These are phyloP conservation scores for Zasmidium citrigriseum DNA, from an alignment of 2,329 filamentous ascomycete species.

Conservation along the genomic window DNA sequence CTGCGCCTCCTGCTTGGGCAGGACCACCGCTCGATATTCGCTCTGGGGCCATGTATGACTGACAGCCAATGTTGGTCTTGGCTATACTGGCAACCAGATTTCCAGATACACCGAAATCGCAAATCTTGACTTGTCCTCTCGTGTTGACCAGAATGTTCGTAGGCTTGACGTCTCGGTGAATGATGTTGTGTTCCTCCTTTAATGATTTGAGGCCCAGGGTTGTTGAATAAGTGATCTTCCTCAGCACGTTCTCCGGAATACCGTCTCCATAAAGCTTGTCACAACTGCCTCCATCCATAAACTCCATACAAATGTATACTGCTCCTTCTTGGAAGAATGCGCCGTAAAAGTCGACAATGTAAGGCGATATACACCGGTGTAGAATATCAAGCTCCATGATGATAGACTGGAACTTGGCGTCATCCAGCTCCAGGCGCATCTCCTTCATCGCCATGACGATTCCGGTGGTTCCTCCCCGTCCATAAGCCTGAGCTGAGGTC, in stretches of 20 bases:
- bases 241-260: conserved; percentile 82
- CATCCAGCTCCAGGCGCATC: conserved; percentile 90
- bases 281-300: conserved; percentile 97
- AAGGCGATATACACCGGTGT: conserved; percentile 90
- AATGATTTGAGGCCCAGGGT: conserved; percentile 88
- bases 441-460: conserved; percentile 99
- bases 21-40: conserved; percentile 86
- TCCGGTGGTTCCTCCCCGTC: conserved; percentile 61
- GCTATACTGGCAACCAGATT: conserved; percentile 97
- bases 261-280: conserved; percentile 93
- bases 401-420: conserved; percentile 94
- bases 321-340: conserved; percentile 99
- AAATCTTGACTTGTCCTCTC: conserved; percentile 91
- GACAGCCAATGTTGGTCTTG: conserved; percentile 97
- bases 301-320: conserved; percentile 99
- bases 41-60: conserved; percentile 99
- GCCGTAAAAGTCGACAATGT: conserved; percentile 98
- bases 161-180: conserved; percentile 96
- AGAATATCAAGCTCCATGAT: conserved; percentile 97
- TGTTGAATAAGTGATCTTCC: conserved; percentile 87
- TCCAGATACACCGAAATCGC: conserved; percentile 95
- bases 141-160: conserved; percentile 97
- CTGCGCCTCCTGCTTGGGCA: conserved; percentile 67
- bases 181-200: conserved; percentile 99
- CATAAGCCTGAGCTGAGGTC: conserved; percentile 18